Evolutionary conservation across 176 grass and related monocot species (phyloP).

Genomic region (Eleusine coracana): DNA sequence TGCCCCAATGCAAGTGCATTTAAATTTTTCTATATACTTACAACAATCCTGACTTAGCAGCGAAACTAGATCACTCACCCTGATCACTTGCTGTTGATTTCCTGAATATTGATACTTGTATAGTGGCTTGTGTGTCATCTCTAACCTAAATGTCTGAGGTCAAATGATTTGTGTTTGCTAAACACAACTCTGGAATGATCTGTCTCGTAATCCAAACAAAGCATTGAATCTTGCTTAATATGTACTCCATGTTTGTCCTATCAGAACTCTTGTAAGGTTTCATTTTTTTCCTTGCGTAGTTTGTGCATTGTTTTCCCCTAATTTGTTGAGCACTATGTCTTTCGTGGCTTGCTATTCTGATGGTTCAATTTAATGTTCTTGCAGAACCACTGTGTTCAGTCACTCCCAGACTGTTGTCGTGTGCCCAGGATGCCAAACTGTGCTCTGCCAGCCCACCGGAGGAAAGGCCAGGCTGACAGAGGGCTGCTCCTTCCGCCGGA

Average conservation of each 20-base stretch:
- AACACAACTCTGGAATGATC: neutral
- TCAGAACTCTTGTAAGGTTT: neutral
- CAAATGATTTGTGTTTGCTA: neutral
- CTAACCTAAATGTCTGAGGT: neutral
- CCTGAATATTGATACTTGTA: neutral
- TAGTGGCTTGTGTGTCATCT: too few species aligned
- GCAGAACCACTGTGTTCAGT: constrained; percentile 74
- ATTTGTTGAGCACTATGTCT: too few species aligned
- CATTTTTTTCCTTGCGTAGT: neutral
- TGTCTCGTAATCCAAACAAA: neutral
- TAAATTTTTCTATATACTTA: too few species aligned
- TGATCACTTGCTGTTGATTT: neutral
- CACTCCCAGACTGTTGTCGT: constrained; percentile 79
- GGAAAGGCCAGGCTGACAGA: constrained; percentile 74
- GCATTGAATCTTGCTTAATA: neutral
- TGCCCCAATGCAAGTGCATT: neutral
- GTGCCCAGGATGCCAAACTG: constrained; percentile 65
- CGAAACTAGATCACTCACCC: too few species aligned
- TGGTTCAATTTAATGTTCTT: neutral
- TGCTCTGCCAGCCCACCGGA: constrained; percentile 76
- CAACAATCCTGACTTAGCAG: too few species aligned
- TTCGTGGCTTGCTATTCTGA: neutral
- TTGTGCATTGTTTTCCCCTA: neutral
- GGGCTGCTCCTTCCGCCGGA: constrained; percentile 79
- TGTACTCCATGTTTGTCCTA: neutral